These are phyloP conservation scores for Butyriboletus loyo DNA, from an alignment of 768 basidiomycete genomes.

Conservation along the genomic window DNA sequence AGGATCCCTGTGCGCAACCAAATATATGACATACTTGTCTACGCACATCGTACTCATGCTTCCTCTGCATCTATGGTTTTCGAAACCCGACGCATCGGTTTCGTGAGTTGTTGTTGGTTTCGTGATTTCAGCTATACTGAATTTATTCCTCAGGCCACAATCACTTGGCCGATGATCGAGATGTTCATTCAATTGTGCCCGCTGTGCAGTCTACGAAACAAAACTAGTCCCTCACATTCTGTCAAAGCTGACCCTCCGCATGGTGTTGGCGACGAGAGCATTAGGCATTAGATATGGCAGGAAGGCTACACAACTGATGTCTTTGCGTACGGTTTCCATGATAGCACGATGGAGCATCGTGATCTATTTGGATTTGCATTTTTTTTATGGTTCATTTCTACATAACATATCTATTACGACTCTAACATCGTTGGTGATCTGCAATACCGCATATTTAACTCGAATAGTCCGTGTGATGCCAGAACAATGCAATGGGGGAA, in stretches of 20 bases:
- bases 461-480: background rate
- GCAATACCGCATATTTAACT: conserved; percentile 11
- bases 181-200: conserved; percentile 64
- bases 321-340: background rate
- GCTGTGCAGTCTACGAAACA: conserved; percentile 43
- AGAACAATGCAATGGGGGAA: background rate
- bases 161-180: conserved; percentile 76
- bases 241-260: conserved; percentile 17
- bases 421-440: conserved; percentile 5
- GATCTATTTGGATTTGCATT: conserved; percentile 4
- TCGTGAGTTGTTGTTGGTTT: conserved; percentile 42
- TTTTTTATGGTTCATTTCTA: conserved; percentile 10
- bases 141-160: conserved; percentile 45
- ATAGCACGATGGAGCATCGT: background rate
- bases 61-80: conserved; percentile 52
- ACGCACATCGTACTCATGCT: conserved; percentile 59
- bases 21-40: conserved; percentile 66
- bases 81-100: conserved; percentile 54
- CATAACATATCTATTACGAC: conserved; percentile 11
- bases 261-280: conserved; percentile 17
- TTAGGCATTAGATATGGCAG: conserved; percentile 15
- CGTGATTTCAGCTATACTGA: background rate
- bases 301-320: background rate
- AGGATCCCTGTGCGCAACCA: conserved; percentile 63
- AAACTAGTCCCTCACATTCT: conserved; percentile 24